Evolutionary conservation across 2,329 filamentous ascomycete genomes (phyloP).

Genomic region (Aureobasidium vineae): DNA sequence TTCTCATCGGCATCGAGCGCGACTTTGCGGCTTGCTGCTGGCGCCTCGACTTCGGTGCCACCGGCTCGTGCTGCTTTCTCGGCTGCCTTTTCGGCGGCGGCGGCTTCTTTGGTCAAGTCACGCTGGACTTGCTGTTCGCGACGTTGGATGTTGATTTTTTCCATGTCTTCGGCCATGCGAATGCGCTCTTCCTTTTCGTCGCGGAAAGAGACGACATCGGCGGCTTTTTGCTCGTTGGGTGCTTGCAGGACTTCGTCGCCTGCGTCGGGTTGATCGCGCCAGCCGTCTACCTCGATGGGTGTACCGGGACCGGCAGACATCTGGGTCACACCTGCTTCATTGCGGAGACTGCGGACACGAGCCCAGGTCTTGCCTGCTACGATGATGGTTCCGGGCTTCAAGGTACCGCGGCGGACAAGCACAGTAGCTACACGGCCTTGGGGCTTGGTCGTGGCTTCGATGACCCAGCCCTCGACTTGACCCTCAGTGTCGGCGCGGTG

Average conservation of each 20-base stretch:
- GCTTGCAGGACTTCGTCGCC: conserved; percentile 88
- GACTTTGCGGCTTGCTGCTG: conserved; percentile 17
- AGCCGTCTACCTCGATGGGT: conserved; percentile 91
- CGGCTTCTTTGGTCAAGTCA: conserved; percentile 56
- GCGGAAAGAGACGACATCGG: conserved; percentile 73
- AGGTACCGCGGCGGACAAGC: conserved; percentile 81
- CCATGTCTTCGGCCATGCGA: conserved; percentile 64
- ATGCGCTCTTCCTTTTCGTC: conserved; percentile 68
- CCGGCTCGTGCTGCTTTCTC: conserved; percentile 36
- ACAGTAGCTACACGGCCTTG: conserved; percentile 84
- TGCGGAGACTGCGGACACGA: conserved; percentile 76
- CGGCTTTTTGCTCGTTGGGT: conserved; percentile 71
- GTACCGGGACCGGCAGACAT: conserved; percentile 77
- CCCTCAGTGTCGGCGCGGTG: conserved; percentile 76
- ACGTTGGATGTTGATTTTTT: conserved; percentile 71
- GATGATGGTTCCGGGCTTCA: conserved; percentile 75
- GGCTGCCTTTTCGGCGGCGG: conserved; percentile 38
- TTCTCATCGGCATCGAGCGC: conserved; percentile 45
- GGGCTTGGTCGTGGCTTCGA: conserved; percentile 86
- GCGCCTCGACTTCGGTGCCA: conserved; percentile 30
- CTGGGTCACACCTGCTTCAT: conserved; percentile 75
- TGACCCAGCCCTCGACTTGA: conserved; percentile 84
- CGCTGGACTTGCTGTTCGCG: conserved; percentile 58
- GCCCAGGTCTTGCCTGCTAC: conserved; percentile 89
- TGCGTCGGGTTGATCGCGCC: conserved; percentile 80